Base-by-base conservation (phyloP, 2,329 filamentous ascomycete genomes). In the Fusarium armeniacum region DNA sequence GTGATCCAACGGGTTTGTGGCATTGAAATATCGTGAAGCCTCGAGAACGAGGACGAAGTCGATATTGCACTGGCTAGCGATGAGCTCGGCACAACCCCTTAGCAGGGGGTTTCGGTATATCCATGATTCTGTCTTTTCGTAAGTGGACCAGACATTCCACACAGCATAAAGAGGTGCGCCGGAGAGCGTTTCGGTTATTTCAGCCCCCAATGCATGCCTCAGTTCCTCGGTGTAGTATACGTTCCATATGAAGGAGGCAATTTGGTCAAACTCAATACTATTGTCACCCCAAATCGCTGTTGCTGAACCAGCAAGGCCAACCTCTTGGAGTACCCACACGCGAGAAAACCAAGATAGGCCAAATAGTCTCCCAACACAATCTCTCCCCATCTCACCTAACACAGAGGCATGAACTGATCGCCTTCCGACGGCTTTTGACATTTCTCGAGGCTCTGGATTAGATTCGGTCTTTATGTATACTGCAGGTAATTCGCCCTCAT, bases 21-120 rank as follows among this genome's bases (percentile, higher is more conserved):
- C 60, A 26, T 61, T 63, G 12, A 63, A 63, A 16, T 63, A 63
- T 4, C 49, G n/a, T 2, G 60, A 61, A 2, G 60, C 60, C 6
- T 63, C 60, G 11, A 63, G 30, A 22, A 63, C 60, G n/a, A 61
- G 56, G 10, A 61, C 51, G 15, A 63, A 61, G 41, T 63, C 60
- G 3, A 63, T 38, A 10, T 18, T 51, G 24, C 47, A 53, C 8
- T 63, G 56, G 8, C 6, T 22, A 1, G 49, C 49, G 7, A 63
- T 30, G 1, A 54, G 11, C 11, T 54, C 47, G 2, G 49, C 47
- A 20, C 28, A 61, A 10, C 12, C 9, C 10, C 56, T 61, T 0
- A 63, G 3, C 3, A 45, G 6, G 0, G 47, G 49, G 1, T 30
- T 49, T 4, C 49, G 24, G 28, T 61, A 38, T 44, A 63, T 54